phyloP scores from a whole-genome alignment of 2,329 filamentous ascomycete species.

The Cercospora zeae-maydis region DNA sequence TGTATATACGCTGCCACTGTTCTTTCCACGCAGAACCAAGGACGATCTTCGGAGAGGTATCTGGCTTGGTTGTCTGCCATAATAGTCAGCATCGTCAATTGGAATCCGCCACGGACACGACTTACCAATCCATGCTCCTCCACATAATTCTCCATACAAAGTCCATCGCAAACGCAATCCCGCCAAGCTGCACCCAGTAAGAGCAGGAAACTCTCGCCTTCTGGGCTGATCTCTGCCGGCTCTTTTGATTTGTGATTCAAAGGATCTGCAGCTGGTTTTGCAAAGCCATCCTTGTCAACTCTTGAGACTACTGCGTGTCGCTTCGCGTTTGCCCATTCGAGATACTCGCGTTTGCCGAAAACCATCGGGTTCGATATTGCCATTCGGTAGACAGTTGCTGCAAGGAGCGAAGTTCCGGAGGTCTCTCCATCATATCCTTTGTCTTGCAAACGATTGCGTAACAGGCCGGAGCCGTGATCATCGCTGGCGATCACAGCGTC shows the following conservation, averaged over 20 bases:
- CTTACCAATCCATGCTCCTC: not conserved
- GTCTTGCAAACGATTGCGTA: constrained; percentile 46
- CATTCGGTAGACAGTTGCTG: constrained; percentile 47
- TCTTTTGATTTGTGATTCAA: constrained; percentile 35
- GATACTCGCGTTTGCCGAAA: constrained; percentile 38
- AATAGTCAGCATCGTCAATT: not conserved
- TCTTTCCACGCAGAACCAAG: not conserved
- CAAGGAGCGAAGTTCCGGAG: constrained; percentile 47
- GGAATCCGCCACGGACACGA: too few species aligned
- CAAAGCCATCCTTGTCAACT: constrained; percentile 40
- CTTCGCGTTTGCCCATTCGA: constrained; percentile 45
- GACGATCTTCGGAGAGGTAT: not conserved
- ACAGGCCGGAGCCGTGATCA: constrained; percentile 38
- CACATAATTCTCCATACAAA: constrained; percentile 16
- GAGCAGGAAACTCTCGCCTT: constrained; percentile 46
- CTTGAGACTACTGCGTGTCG: constrained; percentile 37
- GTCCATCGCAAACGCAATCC: constrained; percentile 37
- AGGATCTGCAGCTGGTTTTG: constrained; percentile 44
- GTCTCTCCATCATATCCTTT: constrained; percentile 43
- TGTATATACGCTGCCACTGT: not conserved
- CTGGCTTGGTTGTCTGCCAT: not conserved
- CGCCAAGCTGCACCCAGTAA: constrained; percentile 44
- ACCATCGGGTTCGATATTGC: constrained; percentile 40
- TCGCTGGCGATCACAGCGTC: constrained; percentile 37
- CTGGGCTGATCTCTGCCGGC: constrained; percentile 34